Evolutionary conservation across 192 early-diverging fungal species (phyloP).

Genomic region (Radiomyces spectabilis): DNA sequence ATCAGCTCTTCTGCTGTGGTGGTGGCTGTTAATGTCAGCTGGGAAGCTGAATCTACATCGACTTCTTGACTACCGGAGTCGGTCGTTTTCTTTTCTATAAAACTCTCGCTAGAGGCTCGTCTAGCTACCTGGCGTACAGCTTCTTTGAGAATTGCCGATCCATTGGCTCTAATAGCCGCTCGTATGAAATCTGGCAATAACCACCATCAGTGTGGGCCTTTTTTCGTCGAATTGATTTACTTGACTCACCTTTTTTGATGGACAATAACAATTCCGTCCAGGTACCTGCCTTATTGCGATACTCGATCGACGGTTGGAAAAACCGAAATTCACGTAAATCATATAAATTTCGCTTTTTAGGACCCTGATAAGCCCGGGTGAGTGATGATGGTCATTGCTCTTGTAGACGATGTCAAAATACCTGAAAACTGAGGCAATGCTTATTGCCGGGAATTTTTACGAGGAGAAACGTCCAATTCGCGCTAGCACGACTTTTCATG

Average conservation of each 20-base stretch:
- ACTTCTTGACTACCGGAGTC: too few relatives aligned
- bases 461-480: constrained; percentile 83
- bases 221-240: too few relatives aligned
- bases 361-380: constrained; percentile 33
- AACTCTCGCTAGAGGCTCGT: too few relatives aligned
- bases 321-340: constrained; percentile 63
- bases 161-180: too few relatives aligned
- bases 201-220: too few relatives aligned
- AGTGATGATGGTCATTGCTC: background rate
- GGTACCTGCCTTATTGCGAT: constrained; percentile 68
- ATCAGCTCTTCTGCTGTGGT: too few relatives aligned
- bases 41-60: too few relatives aligned
- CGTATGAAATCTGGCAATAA: too few relatives aligned
- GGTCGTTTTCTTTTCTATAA: too few relatives aligned
- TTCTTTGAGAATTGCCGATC: too few relatives aligned
- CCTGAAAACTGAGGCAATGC: constrained; percentile 74
- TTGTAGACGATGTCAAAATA: constrained; percentile 6
- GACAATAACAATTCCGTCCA: constrained; percentile 57
- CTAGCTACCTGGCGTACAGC: too few relatives aligned
- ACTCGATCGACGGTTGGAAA: constrained; percentile 63
- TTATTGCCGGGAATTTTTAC: constrained; percentile 76
- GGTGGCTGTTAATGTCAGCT: too few relatives aligned
- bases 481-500: constrained; percentile 74
- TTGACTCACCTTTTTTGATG: constrained; percentile 55
- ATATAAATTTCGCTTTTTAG: constrained; percentile 58